Percentiles rank a stretch among this genome's conserved stretches.
Conservation (phyloP, 106 monocot species). For the Alisma plantagoaquatica region DNA sequence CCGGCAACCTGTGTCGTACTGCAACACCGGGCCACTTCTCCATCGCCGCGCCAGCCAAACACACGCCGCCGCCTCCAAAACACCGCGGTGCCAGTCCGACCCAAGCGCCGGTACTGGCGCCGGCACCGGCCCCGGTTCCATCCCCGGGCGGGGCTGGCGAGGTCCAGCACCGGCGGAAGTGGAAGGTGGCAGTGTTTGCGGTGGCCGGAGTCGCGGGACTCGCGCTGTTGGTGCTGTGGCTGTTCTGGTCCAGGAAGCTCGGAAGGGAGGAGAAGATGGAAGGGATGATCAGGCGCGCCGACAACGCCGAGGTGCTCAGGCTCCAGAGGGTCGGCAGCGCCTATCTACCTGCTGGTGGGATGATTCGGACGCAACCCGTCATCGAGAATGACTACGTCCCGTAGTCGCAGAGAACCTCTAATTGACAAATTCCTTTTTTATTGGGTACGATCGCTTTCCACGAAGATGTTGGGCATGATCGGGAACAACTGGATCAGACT, state of each 20-base stretch:
- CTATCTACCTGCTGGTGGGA: not conserved
- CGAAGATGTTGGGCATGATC: no score
- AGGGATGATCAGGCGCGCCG: not conserved
- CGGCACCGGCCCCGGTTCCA: slow-evolving; percentile 7
- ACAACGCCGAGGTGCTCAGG: slow-evolving; percentile 3
- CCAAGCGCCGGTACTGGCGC: slow-evolving; percentile 32
- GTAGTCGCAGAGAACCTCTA: no score
- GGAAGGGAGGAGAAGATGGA: slow-evolving; percentile 2
- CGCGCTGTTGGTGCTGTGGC: not conserved
- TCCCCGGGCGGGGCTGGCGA: not conserved
- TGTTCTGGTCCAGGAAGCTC: not conserved
- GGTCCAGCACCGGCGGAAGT: not conserved
- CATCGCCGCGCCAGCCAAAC: slow-evolving; percentile 57
- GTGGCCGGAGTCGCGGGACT: slow-evolving; percentile 9
- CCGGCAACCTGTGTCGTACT: slow-evolving; percentile 34
- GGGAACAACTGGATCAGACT: no score
- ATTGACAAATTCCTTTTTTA: no score
- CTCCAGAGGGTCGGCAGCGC: slow-evolving; percentile 2
- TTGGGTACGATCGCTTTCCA: no score
- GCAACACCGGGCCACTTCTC: slow-evolving; percentile 64
- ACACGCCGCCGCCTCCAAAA: no score
- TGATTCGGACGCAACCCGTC: slow-evolving; percentile 1
- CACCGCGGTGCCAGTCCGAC: no score
- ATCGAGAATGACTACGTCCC: slow-evolving; percentile 7
- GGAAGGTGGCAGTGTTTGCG: slow-evolving; percentile 5